Evolutionary conservation across 805 yeast species (phyloP).

Genomic region (Cephaloascus fragrans): DNA sequence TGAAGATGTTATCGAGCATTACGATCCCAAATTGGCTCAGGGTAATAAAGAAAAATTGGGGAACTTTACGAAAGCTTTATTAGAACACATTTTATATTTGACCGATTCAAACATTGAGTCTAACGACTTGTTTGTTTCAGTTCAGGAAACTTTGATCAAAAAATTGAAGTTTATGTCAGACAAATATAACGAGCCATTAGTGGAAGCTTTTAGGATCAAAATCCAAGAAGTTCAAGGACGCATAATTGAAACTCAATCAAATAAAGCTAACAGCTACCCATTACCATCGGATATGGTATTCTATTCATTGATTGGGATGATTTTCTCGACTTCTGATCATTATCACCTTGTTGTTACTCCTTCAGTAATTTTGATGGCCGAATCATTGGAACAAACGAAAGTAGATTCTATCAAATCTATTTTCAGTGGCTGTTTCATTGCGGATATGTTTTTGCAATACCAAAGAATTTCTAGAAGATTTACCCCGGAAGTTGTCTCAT

Average conservation of each 20-base stretch:
- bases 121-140: conserved; percentile 16
- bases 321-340: conserved; percentile 92
- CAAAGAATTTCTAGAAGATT: conserved; percentile 75
- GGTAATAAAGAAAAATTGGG: conserved; percentile 77
- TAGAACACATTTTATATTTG: conserved; percentile 50
- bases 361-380: conserved; percentile 61
- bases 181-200: conserved; percentile 53
- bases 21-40: conserved; percentile 68
- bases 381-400: conserved; percentile 48
- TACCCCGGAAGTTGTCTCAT: conserved; percentile 67
- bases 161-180: conserved; percentile 52
- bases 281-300: conserved; percentile 51
- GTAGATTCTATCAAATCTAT: conserved; percentile 26
- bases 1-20: conserved; percentile 43
- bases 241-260: conserved; percentile 21
- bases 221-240: conserved; percentile 47
- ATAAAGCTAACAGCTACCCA: conserved; percentile 22
- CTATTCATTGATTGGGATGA: conserved; percentile 59
- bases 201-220: conserved; percentile 50
- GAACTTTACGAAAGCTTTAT: conserved; percentile 48
- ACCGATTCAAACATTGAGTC: conserved; percentile 21
- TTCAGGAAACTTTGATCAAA: conserved; percentile 32
- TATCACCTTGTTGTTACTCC: conserved; percentile 90
- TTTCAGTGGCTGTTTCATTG: conserved; percentile 55
- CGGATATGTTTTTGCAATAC: conserved; percentile 56